Percentiles rank a stretch among this genome's conserved stretches.
Evolutionary conservation across 108 stramenopile species (phyloP).

Genomic region (Phaeodactylum tricornutum): DNA sequence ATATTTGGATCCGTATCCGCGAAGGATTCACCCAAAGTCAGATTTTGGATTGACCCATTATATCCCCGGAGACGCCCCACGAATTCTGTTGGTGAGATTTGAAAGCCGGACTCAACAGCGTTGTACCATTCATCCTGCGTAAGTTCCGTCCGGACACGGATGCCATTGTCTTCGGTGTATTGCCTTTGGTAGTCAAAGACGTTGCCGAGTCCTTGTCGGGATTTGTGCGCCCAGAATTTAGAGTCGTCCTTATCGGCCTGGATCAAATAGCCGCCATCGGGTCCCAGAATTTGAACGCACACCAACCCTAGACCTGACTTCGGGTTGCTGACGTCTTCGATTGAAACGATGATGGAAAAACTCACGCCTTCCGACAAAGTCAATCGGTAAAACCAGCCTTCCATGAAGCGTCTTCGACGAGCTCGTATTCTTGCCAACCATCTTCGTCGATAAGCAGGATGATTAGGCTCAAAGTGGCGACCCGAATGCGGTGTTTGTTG

Average conservation of each 20-base stretch:
- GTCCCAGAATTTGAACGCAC: conserved; percentile 73
- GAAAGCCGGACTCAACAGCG: conserved; percentile 61
- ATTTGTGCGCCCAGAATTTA: conserved; percentile 69
- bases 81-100: conserved; percentile 51
- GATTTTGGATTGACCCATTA: conserved; percentile 56
- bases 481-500: conserved; percentile 73
- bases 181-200: conserved; percentile 43
- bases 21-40: conserved; percentile 46
- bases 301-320: conserved; percentile 39
- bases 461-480: conserved; percentile 65
- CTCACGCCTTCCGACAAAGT: conserved; percentile 44
- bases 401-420: conserved; percentile 49
- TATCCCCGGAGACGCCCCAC: conserved; percentile 55
- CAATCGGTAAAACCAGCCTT: conserved; percentile 87
- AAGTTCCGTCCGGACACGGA: neutral
- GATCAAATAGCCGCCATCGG: conserved; percentile 63
- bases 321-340: conserved; percentile 62
- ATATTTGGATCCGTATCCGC: conserved; percentile 30
- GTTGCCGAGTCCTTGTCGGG: conserved; percentile 63
- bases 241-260: conserved; percentile 65
- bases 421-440: conserved; percentile 12
- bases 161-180: neutral
- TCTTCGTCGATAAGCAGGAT: conserved; percentile 32
- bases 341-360: conserved; percentile 75
- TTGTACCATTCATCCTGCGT: conserved; percentile 18